Base-by-base conservation (phyloP, 495 filamentous ascomycete genomes). In the Lophium mytilinum region DNA sequence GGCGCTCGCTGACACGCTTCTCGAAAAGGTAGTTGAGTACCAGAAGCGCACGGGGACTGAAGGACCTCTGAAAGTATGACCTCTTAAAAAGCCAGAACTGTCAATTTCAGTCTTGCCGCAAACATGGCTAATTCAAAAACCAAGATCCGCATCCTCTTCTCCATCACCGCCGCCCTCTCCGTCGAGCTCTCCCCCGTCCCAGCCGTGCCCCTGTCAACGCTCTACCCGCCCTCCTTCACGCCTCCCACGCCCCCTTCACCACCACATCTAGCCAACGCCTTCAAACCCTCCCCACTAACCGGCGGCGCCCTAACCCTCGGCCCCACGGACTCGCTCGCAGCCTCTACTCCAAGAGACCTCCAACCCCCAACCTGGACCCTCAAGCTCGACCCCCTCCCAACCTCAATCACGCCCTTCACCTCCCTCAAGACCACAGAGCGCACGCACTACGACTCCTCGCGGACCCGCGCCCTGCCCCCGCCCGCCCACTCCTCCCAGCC, bases 191-290 rank as follows among this genome's bases (percentile, higher is more conserved):
- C 68, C 9, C 72, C 80, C 12, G 71, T 78, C 14, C 73, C 79
- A 0, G 59, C 70, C 21, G 77, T 80, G 14, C 64, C 77, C 0
- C 62, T 83, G 1, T 56, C 61, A 12, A 79, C 77, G 36, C 69
- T 90, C 1, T 83, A 82, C 55, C 76, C 87, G 0, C 61, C 70
- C 34, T 67, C 68, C 11, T 68, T 84, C 1, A 53, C 79, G 53
- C 75, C 83, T 0, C 66, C 73, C 33, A 65, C 67, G 6, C 61
- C 77, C 0, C 55, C 73, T 66, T 5, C 57, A 19, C 11, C 60
- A 18, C 51, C 51, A 11, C 63, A 60, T 49, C 57, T 53, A 35
- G 50, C 57, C 15, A 56, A 60, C 36, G 17, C 54, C 9, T 57
- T 63, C 55, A 63, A 34, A 15, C 48, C 58, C 9, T 63, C 60